phyloP scores from a whole-genome alignment of 495 filamentous ascomycete species.

The Neurospora pannonica region DNA sequence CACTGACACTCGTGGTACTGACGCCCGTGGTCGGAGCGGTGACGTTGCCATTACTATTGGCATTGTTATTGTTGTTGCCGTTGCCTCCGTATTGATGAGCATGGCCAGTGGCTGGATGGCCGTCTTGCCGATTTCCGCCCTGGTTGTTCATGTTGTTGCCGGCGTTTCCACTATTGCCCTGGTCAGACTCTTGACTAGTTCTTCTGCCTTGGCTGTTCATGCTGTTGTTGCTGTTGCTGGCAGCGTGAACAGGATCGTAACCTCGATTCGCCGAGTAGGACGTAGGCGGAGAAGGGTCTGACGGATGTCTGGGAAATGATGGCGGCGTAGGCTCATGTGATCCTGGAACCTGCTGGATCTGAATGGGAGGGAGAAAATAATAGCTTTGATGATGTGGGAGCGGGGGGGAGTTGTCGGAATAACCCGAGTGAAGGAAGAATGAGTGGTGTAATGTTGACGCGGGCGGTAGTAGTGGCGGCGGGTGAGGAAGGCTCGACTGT shows the following conservation, averaged over 20 bases:
- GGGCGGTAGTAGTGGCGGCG: background rate
- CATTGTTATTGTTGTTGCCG: background rate
- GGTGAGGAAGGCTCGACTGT: background rate
- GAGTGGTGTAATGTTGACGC: background rate
- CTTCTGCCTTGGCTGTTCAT: background rate
- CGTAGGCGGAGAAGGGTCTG: background rate
- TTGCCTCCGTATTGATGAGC: background rate
- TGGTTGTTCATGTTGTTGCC: background rate
- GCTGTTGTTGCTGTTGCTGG: conserved; percentile 1
- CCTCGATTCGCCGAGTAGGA: background rate
- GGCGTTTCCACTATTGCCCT: background rate
- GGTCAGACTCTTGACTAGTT: background rate
- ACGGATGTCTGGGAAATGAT: background rate
- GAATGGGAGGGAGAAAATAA: background rate
- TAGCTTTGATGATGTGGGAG: background rate
- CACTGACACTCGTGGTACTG: background rate
- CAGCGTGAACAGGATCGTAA: conserved; percentile 18
- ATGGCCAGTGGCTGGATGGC: background rate
- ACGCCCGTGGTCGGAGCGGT: background rate
- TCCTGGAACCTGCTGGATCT: background rate
- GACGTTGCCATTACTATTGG: background rate
- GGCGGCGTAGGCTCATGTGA: background rate
- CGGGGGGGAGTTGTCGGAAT: background rate
- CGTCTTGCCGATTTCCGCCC: background rate
- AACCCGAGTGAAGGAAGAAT: background rate